Conservation (phyloP, 768 basidiomycete genomes). For the Kwoniella shandongensis region DNA sequence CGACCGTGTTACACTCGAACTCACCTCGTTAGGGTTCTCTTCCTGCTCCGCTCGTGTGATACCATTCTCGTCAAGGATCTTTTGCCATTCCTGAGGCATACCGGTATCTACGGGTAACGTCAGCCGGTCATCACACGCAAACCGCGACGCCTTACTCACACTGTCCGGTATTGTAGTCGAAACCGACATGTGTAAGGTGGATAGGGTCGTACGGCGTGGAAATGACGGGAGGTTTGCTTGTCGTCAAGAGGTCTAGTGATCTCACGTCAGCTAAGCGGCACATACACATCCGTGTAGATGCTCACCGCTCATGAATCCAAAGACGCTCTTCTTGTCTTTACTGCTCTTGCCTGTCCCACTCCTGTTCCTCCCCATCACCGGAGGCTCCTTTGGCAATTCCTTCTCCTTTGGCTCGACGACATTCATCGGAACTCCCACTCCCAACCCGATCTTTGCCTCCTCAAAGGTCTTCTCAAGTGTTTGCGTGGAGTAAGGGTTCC, state of each 20-base stretch:
- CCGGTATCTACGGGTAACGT: conserved; percentile 57
- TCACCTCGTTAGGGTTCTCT: conserved; percentile 91
- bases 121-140: not conserved
- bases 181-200: conserved; percentile 98
- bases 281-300: not conserved
- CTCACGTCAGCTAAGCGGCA: conserved; percentile 1
- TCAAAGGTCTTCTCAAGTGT: conserved; percentile 38
- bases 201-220: conserved; percentile 98
- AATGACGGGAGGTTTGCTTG: conserved; percentile 65
- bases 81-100: conserved; percentile 98
- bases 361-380: conserved; percentile 37
- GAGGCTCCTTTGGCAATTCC: conserved; percentile 49
- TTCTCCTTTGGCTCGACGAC: conserved; percentile 40
- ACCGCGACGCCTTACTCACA: no score
- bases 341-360: conserved; percentile 50
- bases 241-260: conserved; percentile 44
- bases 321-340: conserved; percentile 53
- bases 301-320: conserved; percentile 52
- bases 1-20: conserved; percentile 7
- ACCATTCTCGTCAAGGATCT: conserved; percentile 83
- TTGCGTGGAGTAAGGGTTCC: conserved; percentile 38
- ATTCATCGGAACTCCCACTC: conserved; percentile 37
- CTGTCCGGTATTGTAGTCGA: conserved; percentile 97
- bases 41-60: conserved; percentile 93
- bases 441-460: conserved; percentile 38